Base-by-base conservation (phyloP, 257 asterid genomes). In the Lantana camara region DNA sequence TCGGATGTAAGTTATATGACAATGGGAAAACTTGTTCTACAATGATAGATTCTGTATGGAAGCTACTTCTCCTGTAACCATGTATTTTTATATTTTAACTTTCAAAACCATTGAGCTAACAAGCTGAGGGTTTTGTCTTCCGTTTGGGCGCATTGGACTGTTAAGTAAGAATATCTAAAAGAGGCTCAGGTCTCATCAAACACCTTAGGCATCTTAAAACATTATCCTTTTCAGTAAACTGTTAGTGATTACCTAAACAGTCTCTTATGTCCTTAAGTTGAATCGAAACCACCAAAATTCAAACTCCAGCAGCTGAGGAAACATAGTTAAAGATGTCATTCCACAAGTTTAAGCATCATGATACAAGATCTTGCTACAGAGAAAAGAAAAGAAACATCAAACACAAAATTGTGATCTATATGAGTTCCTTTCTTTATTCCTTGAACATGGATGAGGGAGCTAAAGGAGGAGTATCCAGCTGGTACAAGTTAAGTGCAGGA, bases 401-500 rank as follows among this genome's bases (percentile, higher is more conserved):
- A 10, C 29, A 37, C 41, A 21, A 57, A 57, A 7, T 57, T 14
- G 7, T 21, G 13, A 40, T 52, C n/a, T n/a, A n/a, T n/a, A n/a
- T n/a, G n/a, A n/a, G n/a, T n/a, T n/a, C n/a, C 42, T 42, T 44
- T 57, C 68, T 48, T 30, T 69, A 69, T 60, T 70, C 88, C 70
- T 81, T 85, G 66, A 91, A 81, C 52, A 88, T 23, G 55, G 93
- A 64, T 11, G 85, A 32, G 9, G 96, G 95, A 47, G 93, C 44
- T 38, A 88, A 61, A 14, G 96, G 96, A 76, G 94, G 83, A 32
- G 96, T 69, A 34, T 91, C 98, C 44, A 88, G 80, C 88, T 88
- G 96, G 72, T 91, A 88, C 57, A 91, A 64, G 65, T 86, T 80
- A 2, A 91, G 85, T 5, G 92, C 83, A 0, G 98, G 96, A 11